Conservation (phyloP, 345 rosid genomes). For the Raphanus sativus region DNA sequence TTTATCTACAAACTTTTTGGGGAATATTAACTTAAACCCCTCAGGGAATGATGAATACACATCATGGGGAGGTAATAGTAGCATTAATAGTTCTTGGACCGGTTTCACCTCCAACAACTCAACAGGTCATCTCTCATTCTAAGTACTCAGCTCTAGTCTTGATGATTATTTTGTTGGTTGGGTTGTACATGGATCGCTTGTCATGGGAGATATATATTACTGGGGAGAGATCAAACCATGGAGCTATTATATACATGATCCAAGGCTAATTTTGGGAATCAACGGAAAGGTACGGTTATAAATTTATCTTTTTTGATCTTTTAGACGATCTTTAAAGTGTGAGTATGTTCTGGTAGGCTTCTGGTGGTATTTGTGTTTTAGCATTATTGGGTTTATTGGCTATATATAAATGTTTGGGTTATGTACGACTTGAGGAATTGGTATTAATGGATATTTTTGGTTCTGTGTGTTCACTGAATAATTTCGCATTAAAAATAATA, state of each 20-base stretch:
- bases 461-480: conserved; percentile 20
- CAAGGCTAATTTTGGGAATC: conserved; percentile 28
- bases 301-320: neutral
- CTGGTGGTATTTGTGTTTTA: conserved; percentile 1
- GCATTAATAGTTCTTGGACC: conserved; percentile 21
- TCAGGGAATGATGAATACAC: conserved; percentile 24
- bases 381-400: conserved; percentile 27
- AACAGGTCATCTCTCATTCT: conserved; percentile 36
- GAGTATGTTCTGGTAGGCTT: conserved; percentile 22
- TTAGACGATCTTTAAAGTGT: conserved; percentile 19
- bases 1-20: conserved; percentile 37
- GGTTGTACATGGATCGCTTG: conserved; percentile 26
- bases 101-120: conserved; percentile 36
- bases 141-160: conserved; percentile 21
- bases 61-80: conserved; percentile 36
- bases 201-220: conserved; percentile 16
- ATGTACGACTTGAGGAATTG: conserved; percentile 19
- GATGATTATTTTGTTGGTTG: conserved; percentile 42
- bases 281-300: conserved; percentile 29
- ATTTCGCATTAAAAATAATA: neutral
- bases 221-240: conserved; percentile 17
- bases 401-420: conserved; percentile 30
- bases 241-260: conserved; percentile 9
- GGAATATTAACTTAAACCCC: conserved; percentile 30
- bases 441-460: conserved; percentile 3